Conservation (phyloP, 805 yeast genomes). For the Candida railenensis region DNA sequence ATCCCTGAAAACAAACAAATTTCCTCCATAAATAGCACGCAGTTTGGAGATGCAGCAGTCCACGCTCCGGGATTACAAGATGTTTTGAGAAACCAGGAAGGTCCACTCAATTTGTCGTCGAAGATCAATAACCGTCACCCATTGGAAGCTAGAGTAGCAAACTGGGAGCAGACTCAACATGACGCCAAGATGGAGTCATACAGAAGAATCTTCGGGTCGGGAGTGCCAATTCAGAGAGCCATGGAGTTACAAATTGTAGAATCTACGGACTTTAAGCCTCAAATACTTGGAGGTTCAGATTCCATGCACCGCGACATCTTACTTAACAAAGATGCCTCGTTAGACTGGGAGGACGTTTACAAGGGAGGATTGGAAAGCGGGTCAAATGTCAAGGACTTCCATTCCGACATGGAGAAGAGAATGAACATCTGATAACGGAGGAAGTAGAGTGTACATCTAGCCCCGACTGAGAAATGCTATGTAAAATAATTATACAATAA, state of each 20-base stretch:
- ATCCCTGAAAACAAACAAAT: conserved; percentile 52
- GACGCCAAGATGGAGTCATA: conserved; percentile 71
- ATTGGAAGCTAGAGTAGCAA: conserved; percentile 66
- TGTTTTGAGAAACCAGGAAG: conserved; percentile 61
- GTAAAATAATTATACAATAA: not conserved
- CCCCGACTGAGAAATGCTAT: no score
- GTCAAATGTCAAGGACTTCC: conserved; percentile 51
- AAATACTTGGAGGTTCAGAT: conserved; percentile 54
- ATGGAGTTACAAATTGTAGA: conserved; percentile 84
- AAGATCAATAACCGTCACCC: conserved; percentile 82
- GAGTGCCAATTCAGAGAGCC: conserved; percentile 86
- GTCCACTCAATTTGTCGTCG: conserved; percentile 59
- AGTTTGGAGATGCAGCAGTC: conserved; percentile 55
- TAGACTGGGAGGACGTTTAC: conserved; percentile 96
- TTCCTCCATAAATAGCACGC: conserved; percentile 49
- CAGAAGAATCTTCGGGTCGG: conserved; percentile 85
- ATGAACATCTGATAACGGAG: conserved; percentile 44
- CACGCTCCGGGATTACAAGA: conserved; percentile 74
- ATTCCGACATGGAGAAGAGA: conserved; percentile 67
- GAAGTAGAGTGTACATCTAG: no score
- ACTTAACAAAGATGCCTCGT: conserved; percentile 66
- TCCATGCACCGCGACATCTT: conserved; percentile 75
- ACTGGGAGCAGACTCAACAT: conserved; percentile 80
- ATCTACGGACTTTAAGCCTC: conserved; percentile 68
- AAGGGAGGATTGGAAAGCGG: conserved; percentile 50